These are phyloP conservation scores for Monilinia aucupariae DNA, from an alignment of 2,329 filamentous ascomycete species.

Conservation along the genomic window DNA sequence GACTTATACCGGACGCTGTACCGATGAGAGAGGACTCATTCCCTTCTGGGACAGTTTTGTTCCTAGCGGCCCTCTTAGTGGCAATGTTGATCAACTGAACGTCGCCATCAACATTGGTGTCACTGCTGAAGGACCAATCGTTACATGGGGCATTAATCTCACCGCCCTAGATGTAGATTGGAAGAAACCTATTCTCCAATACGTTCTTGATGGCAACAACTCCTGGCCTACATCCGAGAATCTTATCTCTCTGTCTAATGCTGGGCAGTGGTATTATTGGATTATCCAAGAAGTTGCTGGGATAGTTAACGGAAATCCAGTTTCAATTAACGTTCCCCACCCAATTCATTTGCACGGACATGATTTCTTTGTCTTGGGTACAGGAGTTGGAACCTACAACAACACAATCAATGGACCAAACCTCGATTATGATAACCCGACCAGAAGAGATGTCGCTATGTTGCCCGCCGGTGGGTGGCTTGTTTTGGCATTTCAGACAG, in stretches of 20 bases:
- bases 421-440: constrained; percentile 39
- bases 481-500: constrained; percentile 22
- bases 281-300: constrained; percentile 19
- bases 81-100: constrained; percentile 2
- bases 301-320: not conserved
- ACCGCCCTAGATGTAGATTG: constrained; percentile 38
- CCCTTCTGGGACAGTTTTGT: constrained; percentile 17
- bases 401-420: not conserved
- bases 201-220: constrained; percentile 29
- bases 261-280: constrained; percentile 21
- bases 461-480: constrained; percentile 31
- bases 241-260: constrained; percentile 19
- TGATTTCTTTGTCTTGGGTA: constrained; percentile 39
- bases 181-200: constrained; percentile 40
- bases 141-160: constrained; percentile 18
- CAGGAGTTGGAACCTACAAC: constrained; percentile 21
- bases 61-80: constrained; percentile 4
- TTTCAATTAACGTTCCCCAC: constrained; percentile 31
- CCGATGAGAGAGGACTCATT: constrained; percentile 14
- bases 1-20: constrained; percentile 14
- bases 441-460: constrained; percentile 46
- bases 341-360: constrained; percentile 44
- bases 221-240: constrained; percentile 20
- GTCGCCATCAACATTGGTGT: constrained; percentile 15
- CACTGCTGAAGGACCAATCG: constrained; percentile 13